Conservation (phyloP, 2,329 filamentous ascomycete species). For the Botrytis squamosa region DNA sequence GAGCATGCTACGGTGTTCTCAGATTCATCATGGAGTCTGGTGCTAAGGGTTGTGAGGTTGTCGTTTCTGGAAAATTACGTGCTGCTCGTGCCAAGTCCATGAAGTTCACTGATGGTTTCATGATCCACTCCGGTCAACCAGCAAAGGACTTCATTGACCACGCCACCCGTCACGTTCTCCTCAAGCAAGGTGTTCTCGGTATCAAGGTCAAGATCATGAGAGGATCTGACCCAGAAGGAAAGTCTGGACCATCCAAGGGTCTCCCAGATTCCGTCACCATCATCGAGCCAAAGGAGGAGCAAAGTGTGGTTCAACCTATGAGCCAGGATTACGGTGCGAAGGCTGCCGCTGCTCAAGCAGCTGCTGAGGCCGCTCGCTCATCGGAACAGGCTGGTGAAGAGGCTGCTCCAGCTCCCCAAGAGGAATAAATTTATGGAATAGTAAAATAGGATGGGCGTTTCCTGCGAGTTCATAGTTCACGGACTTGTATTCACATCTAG, state of each 20-base stretch:
- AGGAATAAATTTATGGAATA: constrained; percentile 38
- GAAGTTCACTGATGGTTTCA: constrained; percentile 99
- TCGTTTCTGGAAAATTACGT: constrained; percentile 98
- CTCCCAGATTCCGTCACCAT: constrained; percentile 98
- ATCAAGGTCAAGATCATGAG: constrained; percentile 99
- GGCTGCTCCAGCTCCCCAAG: constrained; percentile 40
- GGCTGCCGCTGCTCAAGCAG: constrained; percentile 67
- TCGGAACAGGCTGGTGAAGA: constrained; percentile 51
- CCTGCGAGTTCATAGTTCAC: constrained; percentile 31
- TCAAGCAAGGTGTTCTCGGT: constrained; percentile 98
- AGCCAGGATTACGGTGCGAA: constrained; percentile 99
- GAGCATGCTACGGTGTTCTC: constrained; percentile 99
- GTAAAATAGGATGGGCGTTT: constrained; percentile 37
- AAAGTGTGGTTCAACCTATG: constrained; percentile 88
- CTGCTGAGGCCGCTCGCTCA: constrained; percentile 59
- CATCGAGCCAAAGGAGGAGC: constrained; percentile 99
- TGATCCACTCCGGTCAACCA: constrained; percentile 99
- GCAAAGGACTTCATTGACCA: constrained; percentile 99
- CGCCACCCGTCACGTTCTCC: constrained; percentile 98
- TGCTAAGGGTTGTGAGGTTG: constrained; percentile 99
- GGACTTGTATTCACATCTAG: constrained; percentile 37
- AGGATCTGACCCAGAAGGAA: constrained; percentile 98
- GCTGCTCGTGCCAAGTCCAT: constrained; percentile 99
- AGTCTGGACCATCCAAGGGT: constrained; percentile 94
- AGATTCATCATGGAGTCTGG: constrained; percentile 99